A percentile compares a stretch with the other conserved stretches of the same genome.
Evolutionary conservation across 768 basidiomycete species (phyloP).

Genomic region (Strobilomyces confusus): DNA sequence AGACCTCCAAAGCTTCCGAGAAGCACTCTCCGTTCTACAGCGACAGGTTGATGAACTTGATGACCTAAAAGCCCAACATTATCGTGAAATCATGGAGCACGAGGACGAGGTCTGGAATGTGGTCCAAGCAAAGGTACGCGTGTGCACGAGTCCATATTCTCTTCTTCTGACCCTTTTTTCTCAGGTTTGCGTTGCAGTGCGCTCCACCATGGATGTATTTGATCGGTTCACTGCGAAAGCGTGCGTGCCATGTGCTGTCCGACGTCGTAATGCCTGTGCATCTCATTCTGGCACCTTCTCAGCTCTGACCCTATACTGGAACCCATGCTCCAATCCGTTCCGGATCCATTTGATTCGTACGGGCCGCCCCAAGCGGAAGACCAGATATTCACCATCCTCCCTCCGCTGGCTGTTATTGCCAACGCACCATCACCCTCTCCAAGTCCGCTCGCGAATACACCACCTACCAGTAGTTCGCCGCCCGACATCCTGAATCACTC

Average conservation of each 20-base stretch:
- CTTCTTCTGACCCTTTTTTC: constrained; percentile 12
- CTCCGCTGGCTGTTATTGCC: constrained; percentile 77
- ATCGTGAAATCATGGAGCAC: constrained; percentile 84
- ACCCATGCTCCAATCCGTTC: constrained; percentile 83
- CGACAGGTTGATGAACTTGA: constrained; percentile 91
- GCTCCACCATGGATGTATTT: constrained; percentile 90
- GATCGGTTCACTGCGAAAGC: constrained; percentile 84
- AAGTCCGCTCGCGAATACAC: constrained; percentile 51
- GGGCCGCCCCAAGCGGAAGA: constrained; percentile 84
- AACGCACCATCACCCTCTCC: constrained; percentile 56
- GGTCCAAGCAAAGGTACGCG: constrained; percentile 73
- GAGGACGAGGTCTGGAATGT: constrained; percentile 96
- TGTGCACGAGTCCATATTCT: constrained; percentile 2
- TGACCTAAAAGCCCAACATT: constrained; percentile 78
- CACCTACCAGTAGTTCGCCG: constrained; percentile 34
- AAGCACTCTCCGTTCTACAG: constrained; percentile 77
- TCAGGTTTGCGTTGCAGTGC: constrained; percentile 76
- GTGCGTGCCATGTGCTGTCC: constrained; percentile 42
- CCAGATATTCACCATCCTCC: constrained; percentile 89
- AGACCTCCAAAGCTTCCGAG: constrained; percentile 88
- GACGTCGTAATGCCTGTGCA: constrained; percentile 1
- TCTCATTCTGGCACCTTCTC: constrained; percentile 12
- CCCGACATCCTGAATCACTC: constrained; percentile 35
- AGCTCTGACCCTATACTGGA: constrained; percentile 89
- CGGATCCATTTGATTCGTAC: constrained; percentile 92